Evolutionary conservation across 805 yeast species (phyloP).

Genomic region (Kuraishia cidri): DNA sequence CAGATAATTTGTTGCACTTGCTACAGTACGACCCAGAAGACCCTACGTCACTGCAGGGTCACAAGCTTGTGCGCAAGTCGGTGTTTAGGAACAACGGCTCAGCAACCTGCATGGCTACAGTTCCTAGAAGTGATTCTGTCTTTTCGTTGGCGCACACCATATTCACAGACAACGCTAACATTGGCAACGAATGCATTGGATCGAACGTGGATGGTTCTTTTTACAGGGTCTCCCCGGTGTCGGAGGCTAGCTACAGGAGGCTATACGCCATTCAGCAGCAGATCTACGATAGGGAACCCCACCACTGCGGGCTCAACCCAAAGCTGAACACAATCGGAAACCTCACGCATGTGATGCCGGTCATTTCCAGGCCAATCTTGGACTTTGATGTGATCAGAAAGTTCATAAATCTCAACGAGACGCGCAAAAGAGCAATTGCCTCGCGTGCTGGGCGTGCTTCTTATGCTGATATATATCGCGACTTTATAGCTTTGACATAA

Average conservation of each 20-base stretch:
- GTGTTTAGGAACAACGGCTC: slow-evolving; percentile 61
- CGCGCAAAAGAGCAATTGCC: slow-evolving; percentile 42
- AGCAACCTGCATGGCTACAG: slow-evolving; percentile 42
- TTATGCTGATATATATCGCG: slow-evolving; percentile 58
- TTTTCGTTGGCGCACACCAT: slow-evolving; percentile 10
- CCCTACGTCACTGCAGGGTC: slow-evolving; percentile 74
- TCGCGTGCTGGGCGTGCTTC: slow-evolving; percentile 51
- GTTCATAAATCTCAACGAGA: slow-evolving; percentile 48
- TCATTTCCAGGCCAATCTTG: slow-evolving; percentile 51
- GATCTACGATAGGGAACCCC: slow-evolving; percentile 66
- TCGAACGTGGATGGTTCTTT: slow-evolving; percentile 76
- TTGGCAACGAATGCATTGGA: slow-evolving; percentile 54
- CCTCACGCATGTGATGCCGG: slow-evolving; percentile 19
- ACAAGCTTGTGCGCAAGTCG: slow-evolving; percentile 57
- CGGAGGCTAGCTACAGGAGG: slow-evolving; percentile 70
- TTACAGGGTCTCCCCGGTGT: slow-evolving; percentile 62
- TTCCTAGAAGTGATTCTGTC: slow-evolving; percentile 24
- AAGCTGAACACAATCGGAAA: slow-evolving; percentile 47
- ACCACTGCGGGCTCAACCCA: slow-evolving; percentile 77
- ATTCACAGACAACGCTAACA: background rate
- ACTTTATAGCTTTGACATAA: slow-evolving; percentile 21
- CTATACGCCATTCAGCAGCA: slow-evolving; percentile 85
- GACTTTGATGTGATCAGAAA: slow-evolving; percentile 50
- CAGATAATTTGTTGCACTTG: slow-evolving; percentile 55
- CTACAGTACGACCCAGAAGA: slow-evolving; percentile 91